Evolutionary conservation across 768 basidiomycete species (phyloP).

Genomic region (Cyathus striatus): DNA sequence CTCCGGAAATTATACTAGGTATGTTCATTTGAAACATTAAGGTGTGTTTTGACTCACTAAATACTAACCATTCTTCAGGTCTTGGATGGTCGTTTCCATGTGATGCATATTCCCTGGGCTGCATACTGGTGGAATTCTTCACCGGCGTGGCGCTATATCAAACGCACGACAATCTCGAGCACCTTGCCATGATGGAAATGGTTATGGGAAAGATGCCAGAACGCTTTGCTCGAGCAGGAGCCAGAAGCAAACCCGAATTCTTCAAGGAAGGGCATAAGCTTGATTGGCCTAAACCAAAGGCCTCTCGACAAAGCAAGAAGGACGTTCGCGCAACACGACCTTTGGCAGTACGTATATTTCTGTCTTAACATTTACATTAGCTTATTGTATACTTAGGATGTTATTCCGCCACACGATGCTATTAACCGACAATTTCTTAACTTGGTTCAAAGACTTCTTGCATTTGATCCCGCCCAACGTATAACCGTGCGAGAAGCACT

Average conservation of each 20-base stretch:
- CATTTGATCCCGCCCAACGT: conserved; percentile 86
- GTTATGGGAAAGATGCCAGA: conserved; percentile 99
- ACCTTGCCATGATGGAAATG: conserved; percentile 99
- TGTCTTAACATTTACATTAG: conserved; percentile 2
- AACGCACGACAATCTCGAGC: conserved; percentile 98
- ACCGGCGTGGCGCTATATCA: conserved; percentile 98
- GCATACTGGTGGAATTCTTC: conserved; percentile 97
- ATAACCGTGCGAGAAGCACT: conserved; percentile 87
- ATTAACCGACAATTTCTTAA: conserved; percentile 81
- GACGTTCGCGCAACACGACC: conserved; percentile 85
- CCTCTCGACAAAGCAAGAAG: conserved; percentile 86
- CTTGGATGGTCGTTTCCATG: conserved; percentile 98
- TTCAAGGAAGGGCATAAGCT: conserved; percentile 84
- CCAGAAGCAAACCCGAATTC: conserved; percentile 84
- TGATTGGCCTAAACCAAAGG: conserved; percentile 89
- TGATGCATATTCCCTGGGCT: conserved; percentile 97
- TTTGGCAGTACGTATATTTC: conserved; percentile 53
- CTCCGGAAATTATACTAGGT: conserved; percentile 99
- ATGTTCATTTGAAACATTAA: conserved; percentile 24
- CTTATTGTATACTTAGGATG: conserved; percentile 48
- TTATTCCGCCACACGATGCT: conserved; percentile 73
- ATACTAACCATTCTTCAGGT: conserved; percentile 42
- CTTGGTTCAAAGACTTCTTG: conserved; percentile 80
- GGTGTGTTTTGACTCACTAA: no score
- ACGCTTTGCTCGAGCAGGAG: conserved; percentile 70